These are phyloP conservation scores for Przewalskia tangutica DNA, from an alignment of 257 asterid species.

Conservation along the genomic window DNA sequence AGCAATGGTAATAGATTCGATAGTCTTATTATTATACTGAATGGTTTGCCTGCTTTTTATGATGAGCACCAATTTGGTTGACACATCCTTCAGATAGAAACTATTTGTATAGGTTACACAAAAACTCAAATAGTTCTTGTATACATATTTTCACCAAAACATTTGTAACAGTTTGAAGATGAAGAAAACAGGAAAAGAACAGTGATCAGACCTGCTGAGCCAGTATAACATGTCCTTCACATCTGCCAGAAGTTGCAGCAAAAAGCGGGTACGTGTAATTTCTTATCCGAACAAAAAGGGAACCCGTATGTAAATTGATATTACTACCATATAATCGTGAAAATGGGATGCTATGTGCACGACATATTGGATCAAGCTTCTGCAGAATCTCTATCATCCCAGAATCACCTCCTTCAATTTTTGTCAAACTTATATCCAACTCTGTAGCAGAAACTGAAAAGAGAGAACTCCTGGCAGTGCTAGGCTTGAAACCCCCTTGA, in stretches of 20 bases:
- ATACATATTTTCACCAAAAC: background rate
- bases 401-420: constrained; percentile 97
- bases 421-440: constrained; percentile 62
- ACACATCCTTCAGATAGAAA: background rate
- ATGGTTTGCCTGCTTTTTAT: background rate
- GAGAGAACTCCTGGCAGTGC: constrained; percentile 64
- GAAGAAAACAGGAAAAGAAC: background rate
- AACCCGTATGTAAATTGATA: constrained; percentile 55
- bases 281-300: constrained; percentile 74
- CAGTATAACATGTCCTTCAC: constrained; percentile 84
- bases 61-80: background rate
- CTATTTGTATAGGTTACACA: background rate
- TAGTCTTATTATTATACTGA: background rate
- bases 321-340: constrained; percentile 93
- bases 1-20: background rate
- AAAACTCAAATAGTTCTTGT: background rate
- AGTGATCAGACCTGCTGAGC: constrained; percentile 82
- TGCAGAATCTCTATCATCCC: constrained; percentile 97
- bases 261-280: constrained; percentile 79
- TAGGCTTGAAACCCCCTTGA: constrained; percentile 90
- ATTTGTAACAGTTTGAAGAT: background rate
- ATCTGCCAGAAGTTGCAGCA: constrained; percentile 79
- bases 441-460: constrained; percentile 82
- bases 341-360: constrained; percentile 80
- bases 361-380: constrained; percentile 95